phyloP scores from a whole-genome alignment of 805 yeast genomes.

The Saturnispora gosingensis region DNA sequence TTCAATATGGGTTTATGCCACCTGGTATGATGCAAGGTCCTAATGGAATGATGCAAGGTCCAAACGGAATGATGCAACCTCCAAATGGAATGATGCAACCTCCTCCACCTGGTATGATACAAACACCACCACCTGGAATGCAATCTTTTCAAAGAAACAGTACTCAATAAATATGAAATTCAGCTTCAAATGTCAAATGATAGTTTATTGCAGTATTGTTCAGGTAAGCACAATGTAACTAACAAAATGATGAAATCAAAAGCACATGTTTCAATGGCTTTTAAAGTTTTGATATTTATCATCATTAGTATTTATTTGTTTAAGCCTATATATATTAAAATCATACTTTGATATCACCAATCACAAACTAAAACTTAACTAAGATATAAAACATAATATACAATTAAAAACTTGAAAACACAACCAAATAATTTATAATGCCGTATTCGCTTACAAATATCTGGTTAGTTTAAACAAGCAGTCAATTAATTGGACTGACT shows the following conservation, averaged over 20 bases:
- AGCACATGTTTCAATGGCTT: background rate
- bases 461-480: conserved; percentile 45
- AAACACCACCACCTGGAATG: conserved; percentile 1
- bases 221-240: too few relatives aligned
- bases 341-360: background rate
- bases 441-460: conserved; percentile 17
- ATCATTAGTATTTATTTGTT: background rate
- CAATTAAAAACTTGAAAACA: background rate
- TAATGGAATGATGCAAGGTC: background rate
- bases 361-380: background rate
- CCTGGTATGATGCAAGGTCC: conserved; percentile 1
- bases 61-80: background rate
- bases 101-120: conserved; percentile 6
- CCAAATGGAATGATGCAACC: conserved; percentile 1
- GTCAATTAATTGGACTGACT: conserved; percentile 71
- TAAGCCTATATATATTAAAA: background rate
- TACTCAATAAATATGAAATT: background rate
- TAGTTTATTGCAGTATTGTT: too few relatives aligned
- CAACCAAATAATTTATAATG: too few relatives aligned
- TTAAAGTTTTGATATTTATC: background rate
- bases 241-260: too few relatives aligned
- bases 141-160: background rate
- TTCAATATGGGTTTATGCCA: conserved; percentile 5
- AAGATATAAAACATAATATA: background rate
- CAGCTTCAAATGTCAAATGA: background rate